Evolutionary conservation across 441 rosid genomes (phyloP).

Genomic region (Isatis lusitanica): DNA sequence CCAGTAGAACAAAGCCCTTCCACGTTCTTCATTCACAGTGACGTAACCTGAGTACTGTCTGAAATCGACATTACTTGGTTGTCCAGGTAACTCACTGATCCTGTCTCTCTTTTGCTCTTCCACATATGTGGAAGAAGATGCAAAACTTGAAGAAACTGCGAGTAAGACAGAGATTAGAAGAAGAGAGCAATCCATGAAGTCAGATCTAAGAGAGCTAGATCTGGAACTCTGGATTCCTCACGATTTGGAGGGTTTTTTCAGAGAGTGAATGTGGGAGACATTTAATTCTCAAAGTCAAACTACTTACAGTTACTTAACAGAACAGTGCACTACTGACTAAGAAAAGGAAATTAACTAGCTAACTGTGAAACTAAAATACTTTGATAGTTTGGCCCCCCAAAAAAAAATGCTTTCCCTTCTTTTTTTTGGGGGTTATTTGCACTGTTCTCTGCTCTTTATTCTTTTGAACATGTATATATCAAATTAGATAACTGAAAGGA

Average conservation of each 20-base stretch:
- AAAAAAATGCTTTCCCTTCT: no score
- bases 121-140: constrained; percentile 36
- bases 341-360: not conserved
- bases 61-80: constrained; percentile 67
- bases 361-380: not conserved
- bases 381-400: not conserved
- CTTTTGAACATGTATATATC: no score
- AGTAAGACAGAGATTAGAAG: constrained; percentile 23
- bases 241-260: constrained; percentile 9
- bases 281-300: constrained; percentile 26
- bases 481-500: no score
- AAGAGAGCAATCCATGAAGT: constrained; percentile 26
- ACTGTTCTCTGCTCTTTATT: no score
- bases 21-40: constrained; percentile 71
- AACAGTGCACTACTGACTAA: not conserved
- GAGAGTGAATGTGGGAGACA: constrained; percentile 11
- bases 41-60: constrained; percentile 88
- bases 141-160: constrained; percentile 25
- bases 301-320: constrained; percentile 33
- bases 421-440: no score
- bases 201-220: constrained; percentile 37
- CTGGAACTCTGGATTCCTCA: constrained; percentile 28
- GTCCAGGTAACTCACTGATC: constrained; percentile 74
- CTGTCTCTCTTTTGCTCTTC: constrained; percentile 67
- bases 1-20: constrained; percentile 95